Percentiles rank a stretch among this genome's conserved stretches.
phyloP scores from a whole-genome alignment of 1,139 yeast species.

The Yarrowia galli region DNA sequence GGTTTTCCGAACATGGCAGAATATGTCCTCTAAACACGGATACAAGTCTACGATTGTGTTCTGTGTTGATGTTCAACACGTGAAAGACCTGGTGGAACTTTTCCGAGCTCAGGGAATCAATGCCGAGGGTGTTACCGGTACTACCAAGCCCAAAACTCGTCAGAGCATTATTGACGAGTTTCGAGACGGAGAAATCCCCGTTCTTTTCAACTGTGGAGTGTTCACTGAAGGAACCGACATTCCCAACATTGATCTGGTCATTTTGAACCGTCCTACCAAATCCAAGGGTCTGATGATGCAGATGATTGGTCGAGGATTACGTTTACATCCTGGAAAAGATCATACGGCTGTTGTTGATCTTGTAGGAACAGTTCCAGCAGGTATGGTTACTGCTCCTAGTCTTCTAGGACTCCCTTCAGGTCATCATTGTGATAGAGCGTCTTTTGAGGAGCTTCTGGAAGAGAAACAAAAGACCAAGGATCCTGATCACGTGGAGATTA shows the following conservation, averaged over 20 bases:
- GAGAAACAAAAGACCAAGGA: constrained; percentile 5
- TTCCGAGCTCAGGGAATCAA: constrained; percentile 68
- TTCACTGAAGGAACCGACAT: constrained; percentile 97
- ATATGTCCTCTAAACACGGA: constrained; percentile 51
- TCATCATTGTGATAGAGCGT: not conserved
- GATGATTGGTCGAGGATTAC: constrained; percentile 90
- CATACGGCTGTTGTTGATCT: constrained; percentile 81
- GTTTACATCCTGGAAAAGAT: constrained; percentile 66
- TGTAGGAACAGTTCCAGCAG: constrained; percentile 66
- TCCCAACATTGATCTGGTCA: constrained; percentile 83
- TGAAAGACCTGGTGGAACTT: constrained; percentile 60
- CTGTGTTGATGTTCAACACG: constrained; percentile 77
- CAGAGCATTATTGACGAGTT: constrained; percentile 64
- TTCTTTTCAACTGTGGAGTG: constrained; percentile 85
- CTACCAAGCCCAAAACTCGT: constrained; percentile 64
- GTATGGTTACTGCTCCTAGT: constrained; percentile 68
- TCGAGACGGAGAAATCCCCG: constrained; percentile 66
- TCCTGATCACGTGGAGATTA: constrained; percentile 11
- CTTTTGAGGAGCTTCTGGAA: constrained; percentile 16
- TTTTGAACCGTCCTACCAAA: constrained; percentile 81
- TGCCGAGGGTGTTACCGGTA: constrained; percentile 78
- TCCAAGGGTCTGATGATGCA: constrained; percentile 77
- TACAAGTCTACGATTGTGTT: constrained; percentile 76
- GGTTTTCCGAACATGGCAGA: constrained; percentile 65
- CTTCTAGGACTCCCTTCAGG: constrained; percentile 60